Percentiles rank a stretch among this genome's conserved stretches.
Evolutionary conservation across 305 asterid species (phyloP).

Genomic region (Fraxinus ornus): DNA sequence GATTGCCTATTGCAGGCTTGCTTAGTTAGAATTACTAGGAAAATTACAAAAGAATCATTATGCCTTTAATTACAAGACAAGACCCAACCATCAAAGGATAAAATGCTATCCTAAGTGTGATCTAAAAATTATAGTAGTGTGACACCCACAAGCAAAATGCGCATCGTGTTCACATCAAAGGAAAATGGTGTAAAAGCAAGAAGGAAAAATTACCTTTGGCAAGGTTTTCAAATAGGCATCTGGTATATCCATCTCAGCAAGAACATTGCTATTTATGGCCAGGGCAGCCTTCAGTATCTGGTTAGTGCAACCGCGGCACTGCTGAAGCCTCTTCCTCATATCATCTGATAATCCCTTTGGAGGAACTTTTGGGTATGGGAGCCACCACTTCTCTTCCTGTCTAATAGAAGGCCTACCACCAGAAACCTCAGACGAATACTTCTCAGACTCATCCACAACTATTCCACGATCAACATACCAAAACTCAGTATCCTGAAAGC

Average conservation of each 20-base stretch:
- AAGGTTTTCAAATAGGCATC: slow-evolving; percentile 66
- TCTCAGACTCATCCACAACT: slow-evolving; percentile 48
- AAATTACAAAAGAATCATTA: neutral
- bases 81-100: neutral
- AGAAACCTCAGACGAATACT: slow-evolving; percentile 36
- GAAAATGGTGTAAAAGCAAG: neutral
- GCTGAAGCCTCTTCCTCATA: slow-evolving; percentile 84
- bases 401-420: slow-evolving; percentile 85
- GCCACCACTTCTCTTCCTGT: slow-evolving; percentile 99
- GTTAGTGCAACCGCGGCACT: slow-evolving; percentile 86
- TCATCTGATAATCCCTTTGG: slow-evolving; percentile 77
- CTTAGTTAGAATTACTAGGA: neutral
- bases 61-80: neutral
- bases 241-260: slow-evolving; percentile 92
- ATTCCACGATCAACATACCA: slow-evolving; percentile 91
- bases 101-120: neutral
- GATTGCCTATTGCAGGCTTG: neutral
- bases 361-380: slow-evolving; percentile 90
- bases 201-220: slow-evolving; percentile 62
- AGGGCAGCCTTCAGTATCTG: slow-evolving; percentile 94
- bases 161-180: neutral
- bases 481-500: slow-evolving; percentile 76
- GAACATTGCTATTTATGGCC: slow-evolving; percentile 84
- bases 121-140: neutral
- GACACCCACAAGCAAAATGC: neutral